Base-by-base conservation (phyloP, 495 filamentous ascomycete genomes). In the Neurospora tetrasperma region DNA sequence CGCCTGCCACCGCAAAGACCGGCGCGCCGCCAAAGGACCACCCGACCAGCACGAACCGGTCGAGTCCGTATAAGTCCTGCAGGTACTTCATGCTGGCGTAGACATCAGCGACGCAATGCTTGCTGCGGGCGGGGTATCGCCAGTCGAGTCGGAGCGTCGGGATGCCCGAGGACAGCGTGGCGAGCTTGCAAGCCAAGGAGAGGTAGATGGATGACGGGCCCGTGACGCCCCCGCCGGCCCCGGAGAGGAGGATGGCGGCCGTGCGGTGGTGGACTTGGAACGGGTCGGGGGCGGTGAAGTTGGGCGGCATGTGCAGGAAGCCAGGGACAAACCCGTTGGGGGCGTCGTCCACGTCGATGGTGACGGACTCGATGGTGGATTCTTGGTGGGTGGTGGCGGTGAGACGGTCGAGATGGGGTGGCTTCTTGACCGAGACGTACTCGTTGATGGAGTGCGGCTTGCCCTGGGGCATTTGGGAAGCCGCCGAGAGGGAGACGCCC, bases 11-110 rank as follows among this genome's bases (percentile, higher is more conserved):
- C 1, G 79, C 78, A 68, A 83, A 83, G 27, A 81, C 83, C 0
- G 80, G 80, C 44, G 82, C 80, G 40, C 83, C 79, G 27, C 84
- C 83, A 68, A 85, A 86, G 12, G 80, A 84, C 83, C 84, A 86
- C 23, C 84, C 84, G 1, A 84, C 78, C 4, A 86, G 69, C 35
- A 84, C 80, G 74, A 84, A 85, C 39, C 76, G 76, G n/a, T 71
- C 73, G 0, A 82, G 73, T 8, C 71, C 72, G 72, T 82, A 83
- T n/a, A 75, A 23, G 18, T 78, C 76, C 31, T 78, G 69, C 12
- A 86, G 78, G 69, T 82, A 81, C 39, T 80, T 73, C 80, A 85
- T 81, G n/a, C 75, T 74, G 1, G 84, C 80, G 35, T 71, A 41
- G 0, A 83, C 77, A 71, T 86, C 85, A 4, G 73, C n/a, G 12